phyloP scores from a whole-genome alignment of 352 stramenopile species.

The Pythium chondricola region DNA sequence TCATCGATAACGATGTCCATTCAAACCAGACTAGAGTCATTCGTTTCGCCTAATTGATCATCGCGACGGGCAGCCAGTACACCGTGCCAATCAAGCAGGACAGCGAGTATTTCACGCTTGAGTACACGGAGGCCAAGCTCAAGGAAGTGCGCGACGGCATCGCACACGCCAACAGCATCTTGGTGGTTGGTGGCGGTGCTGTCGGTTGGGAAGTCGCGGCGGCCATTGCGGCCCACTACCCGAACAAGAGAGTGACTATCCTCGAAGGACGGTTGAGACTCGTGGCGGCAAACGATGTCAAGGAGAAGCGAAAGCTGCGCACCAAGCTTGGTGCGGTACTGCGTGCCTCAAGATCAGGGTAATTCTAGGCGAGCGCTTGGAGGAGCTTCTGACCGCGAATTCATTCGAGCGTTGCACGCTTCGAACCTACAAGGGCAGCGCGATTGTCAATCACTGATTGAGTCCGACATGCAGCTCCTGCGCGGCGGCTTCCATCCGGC shows the following conservation, averaged over 20 bases:
- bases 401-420: conserved; percentile 33
- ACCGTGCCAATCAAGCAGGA: conserved; percentile 45
- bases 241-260: conserved; percentile 53
- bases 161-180: conserved; percentile 31
- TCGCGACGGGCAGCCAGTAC: conserved; percentile 59
- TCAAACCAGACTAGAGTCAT: conserved; percentile 23
- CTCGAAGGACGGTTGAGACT: conserved; percentile 32
- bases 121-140: conserved; percentile 25
- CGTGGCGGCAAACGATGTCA: conserved; percentile 28
- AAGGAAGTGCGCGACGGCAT: conserved; percentile 26
- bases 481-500: conserved; percentile 34
- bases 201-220: conserved; percentile 56
- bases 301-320: conserved; percentile 51
- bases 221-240: conserved; percentile 52
- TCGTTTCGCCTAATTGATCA: conserved; percentile 51
- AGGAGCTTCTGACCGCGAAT: conserved; percentile 28
- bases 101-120: conserved; percentile 11
- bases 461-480: conserved; percentile 51
- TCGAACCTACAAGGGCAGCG: conserved; percentile 39
- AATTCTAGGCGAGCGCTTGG: conserved; percentile 45
- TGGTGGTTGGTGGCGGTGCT: conserved; percentile 44
- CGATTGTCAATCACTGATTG: no score
- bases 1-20: conserved; percentile 27
- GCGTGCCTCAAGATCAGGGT: conserved; percentile 39
- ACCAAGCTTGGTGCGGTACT: conserved; percentile 26